These are phyloP conservation scores for Salicornia ramosissima DNA, from an alignment of 148 eudicot genomes.

Conservation along the genomic window DNA sequence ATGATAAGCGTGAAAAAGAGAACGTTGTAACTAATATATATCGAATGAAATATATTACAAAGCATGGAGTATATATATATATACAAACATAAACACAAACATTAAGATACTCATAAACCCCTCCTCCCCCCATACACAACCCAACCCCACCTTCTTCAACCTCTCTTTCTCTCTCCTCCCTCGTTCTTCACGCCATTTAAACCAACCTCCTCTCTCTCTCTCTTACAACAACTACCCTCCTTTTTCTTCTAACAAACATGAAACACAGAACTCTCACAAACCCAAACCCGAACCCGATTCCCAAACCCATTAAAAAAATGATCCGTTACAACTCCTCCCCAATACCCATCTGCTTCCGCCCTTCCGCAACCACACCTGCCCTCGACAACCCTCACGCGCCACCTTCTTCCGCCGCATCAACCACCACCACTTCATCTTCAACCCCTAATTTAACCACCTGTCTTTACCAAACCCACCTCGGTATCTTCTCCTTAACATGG, in stretches of 20 bases:
- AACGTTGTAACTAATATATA: too few species aligned
- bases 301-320: slow-evolving; percentile 15
- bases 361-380: slow-evolving; percentile 25
- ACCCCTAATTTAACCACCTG: slow-evolving; percentile 53
- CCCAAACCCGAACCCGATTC: not conserved
- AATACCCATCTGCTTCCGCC: slow-evolving; percentile 45
- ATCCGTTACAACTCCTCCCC: slow-evolving; percentile 30
- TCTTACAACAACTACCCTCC: too few species aligned
- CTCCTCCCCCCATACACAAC: not conserved
- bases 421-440: slow-evolving; percentile 22
- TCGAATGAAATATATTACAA: too few species aligned
- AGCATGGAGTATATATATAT: too few species aligned
- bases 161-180: not conserved
- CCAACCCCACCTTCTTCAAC: not conserved
- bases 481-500: slow-evolving; percentile 66
- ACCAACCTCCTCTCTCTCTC: not conserved
- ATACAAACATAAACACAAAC: too few species aligned
- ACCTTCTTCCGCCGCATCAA: slow-evolving; percentile 14
- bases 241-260: not conserved
- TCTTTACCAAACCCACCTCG: slow-evolving; percentile 55
- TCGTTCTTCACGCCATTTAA: not conserved
- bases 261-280: not conserved
- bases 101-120: too few species aligned
- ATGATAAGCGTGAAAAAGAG: too few species aligned
- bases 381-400: slow-evolving; percentile 17